Conservation (phyloP, 1,284 basidiomycete species). For the Ceratobasidium papillatum region DNA sequence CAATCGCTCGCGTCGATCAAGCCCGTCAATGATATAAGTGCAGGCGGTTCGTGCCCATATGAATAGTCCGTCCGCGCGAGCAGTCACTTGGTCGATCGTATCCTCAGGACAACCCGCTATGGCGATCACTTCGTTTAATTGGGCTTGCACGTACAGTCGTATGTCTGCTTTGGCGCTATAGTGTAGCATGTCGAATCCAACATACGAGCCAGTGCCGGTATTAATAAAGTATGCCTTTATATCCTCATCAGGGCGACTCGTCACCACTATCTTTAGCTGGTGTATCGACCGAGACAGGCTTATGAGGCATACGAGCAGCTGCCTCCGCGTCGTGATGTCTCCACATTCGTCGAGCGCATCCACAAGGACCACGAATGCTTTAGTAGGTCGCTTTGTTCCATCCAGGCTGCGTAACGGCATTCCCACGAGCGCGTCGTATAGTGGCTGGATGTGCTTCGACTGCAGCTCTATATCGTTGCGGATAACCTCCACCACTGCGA, state of each 20-base stretch:
- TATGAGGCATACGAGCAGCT: not conserved
- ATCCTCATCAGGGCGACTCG: constrained; percentile 19
- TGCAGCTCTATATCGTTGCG: not conserved
- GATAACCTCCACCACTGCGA: not conserved
- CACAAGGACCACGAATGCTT: constrained; percentile 12
- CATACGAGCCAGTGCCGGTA: not conserved
- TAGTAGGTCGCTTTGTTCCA: not conserved
- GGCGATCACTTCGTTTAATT: not conserved
- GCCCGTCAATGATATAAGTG: not conserved
- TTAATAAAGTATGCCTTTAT: not conserved
- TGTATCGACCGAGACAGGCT: not conserved
- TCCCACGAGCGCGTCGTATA: not conserved
- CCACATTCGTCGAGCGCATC: constrained; percentile 40
- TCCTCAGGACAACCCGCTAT: not conserved
- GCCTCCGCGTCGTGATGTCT: not conserved
- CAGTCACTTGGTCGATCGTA: not conserved
- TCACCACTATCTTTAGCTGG: constrained; percentile 2
- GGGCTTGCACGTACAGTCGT: not conserved
- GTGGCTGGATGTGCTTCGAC: not conserved
- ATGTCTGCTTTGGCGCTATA: not conserved
- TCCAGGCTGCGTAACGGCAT: not conserved
- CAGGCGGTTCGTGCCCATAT: constrained; percentile 32
- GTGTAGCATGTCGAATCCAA: not conserved
- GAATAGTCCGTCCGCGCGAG: not conserved
- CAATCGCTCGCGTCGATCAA: not conserved